Conservation (phyloP, 179 eudicot genomes). For the Spergularia azorica region DNA sequence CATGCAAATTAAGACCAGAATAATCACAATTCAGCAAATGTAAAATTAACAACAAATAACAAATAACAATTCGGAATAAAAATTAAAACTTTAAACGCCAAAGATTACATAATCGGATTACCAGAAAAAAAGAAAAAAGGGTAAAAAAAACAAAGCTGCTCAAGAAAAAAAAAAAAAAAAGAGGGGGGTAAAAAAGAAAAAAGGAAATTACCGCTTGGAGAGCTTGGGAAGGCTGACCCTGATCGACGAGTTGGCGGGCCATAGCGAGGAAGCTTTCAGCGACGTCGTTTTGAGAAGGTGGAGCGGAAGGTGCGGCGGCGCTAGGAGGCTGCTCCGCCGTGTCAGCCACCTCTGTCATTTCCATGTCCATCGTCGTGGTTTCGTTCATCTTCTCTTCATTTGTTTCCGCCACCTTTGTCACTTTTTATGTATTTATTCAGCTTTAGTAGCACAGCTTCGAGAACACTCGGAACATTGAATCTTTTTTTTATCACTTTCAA, state of each 20-base stretch:
- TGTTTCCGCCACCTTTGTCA: background rate
- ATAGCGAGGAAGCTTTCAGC: slow-evolving; percentile 41
- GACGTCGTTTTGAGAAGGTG: slow-evolving; percentile 37
- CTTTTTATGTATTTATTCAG: too few relatives aligned
- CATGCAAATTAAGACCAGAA: background rate
- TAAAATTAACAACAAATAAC: background rate
- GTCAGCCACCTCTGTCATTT: slow-evolving; percentile 54
- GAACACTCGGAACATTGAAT: too few relatives aligned
- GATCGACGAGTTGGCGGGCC: slow-evolving; percentile 75
- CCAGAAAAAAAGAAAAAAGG: background rate
- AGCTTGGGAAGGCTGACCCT: slow-evolving; percentile 74
- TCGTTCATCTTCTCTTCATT: slow-evolving; percentile 23
- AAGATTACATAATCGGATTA: background rate
- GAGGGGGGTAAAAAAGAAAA: background rate
- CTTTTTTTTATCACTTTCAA: too few relatives aligned
- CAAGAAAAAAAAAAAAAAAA: background rate
- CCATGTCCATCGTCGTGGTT: slow-evolving; percentile 38
- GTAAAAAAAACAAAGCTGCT: too few relatives aligned
- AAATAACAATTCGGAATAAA: too few relatives aligned
- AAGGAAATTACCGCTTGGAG: slow-evolving; percentile 65
- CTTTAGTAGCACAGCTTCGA: too few relatives aligned
- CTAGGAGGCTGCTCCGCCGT: slow-evolving; percentile 18
- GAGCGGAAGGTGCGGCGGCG: slow-evolving; percentile 31
- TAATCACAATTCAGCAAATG: background rate
- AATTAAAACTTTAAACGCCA: too few relatives aligned